Percentiles rank a stretch among this genome's conserved stretches.
These are phyloP conservation scores for Cucurbita ficifolia DNA, from an alignment of 306 rosid species.

Conservation along the genomic window DNA sequence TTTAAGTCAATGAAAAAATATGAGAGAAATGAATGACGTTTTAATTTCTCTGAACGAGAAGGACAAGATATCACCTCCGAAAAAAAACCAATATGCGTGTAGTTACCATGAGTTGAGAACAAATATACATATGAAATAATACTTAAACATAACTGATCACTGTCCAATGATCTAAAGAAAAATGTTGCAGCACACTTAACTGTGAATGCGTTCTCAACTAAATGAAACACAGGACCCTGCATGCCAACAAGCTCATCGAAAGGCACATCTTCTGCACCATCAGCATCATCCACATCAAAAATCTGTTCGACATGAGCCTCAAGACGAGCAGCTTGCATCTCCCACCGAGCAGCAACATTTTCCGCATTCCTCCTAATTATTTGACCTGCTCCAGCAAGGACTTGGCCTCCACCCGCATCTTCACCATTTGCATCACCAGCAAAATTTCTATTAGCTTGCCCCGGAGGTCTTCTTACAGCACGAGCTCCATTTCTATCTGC, in stretches of 20 bases:
- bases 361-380: conserved; percentile 84
- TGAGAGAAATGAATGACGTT: background rate
- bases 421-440: conserved; percentile 72
- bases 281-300: conserved; percentile 98
- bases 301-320: conserved; percentile 99
- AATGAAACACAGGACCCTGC: conserved; percentile 99
- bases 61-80: background rate
- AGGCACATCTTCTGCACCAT: conserved; percentile 99
- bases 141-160: background rate
- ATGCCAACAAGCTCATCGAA: conserved; percentile 99
- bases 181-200: conserved; percentile 30
- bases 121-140: background rate
- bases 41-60: background rate
- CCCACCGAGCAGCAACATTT: conserved; percentile 97
- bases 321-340: conserved; percentile 96
- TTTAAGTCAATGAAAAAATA: background rate
- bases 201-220: conserved; percentile 97
- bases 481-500: conserved; percentile 92
- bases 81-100: background rate
- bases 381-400: conserved; percentile 88
- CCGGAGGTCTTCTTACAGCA: conserved; percentile 79
- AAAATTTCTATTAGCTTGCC: conserved; percentile 65
- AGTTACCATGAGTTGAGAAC: background rate
- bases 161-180: background rate
- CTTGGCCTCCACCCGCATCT: conserved; percentile 81